Percentiles rank a stretch among this genome's conserved stretches.
phyloP scores from a whole-genome alignment of 768 basidiomycete species.

The Scleroderma bovista region DNA sequence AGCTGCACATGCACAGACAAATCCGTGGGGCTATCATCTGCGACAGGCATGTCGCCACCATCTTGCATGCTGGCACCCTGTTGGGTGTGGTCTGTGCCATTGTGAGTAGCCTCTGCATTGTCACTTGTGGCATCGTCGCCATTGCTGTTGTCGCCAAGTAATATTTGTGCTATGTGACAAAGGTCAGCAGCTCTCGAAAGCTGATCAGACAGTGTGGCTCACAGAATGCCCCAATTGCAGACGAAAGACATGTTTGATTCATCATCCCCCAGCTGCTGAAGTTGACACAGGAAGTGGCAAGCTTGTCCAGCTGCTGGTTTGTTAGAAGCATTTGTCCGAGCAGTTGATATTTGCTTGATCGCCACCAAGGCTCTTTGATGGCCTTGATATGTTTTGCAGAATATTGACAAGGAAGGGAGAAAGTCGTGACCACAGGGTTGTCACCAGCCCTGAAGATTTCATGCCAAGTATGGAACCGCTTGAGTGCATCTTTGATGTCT shows the following conservation, averaged over 20 bases:
- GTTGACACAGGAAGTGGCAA: conserved; percentile 2
- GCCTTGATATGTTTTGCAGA: conserved; percentile 24
- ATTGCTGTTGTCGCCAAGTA: no score
- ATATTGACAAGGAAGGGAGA: conserved; percentile 17
- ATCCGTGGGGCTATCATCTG: no score
- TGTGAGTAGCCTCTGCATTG: no score
- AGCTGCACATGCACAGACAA: no score
- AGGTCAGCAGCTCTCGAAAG: no score
- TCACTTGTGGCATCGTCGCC: no score
- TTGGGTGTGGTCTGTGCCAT: no score
- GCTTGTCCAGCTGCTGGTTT: conserved; percentile 17
- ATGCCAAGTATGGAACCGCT: conserved; percentile 7
- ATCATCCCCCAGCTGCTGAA: not conserved
- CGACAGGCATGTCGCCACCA: no score
- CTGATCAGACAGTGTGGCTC: no score
- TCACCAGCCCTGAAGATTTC: conserved; percentile 9
- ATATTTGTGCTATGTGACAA: no score
- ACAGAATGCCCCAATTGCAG: not conserved
- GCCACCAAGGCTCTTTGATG: conserved; percentile 30
- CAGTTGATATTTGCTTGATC: conserved; percentile 12
- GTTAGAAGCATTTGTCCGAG: conserved; percentile 16
- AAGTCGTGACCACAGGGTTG: not conserved
- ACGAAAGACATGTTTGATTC: not conserved
- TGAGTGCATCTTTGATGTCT: conserved; percentile 3
- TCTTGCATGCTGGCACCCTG: no score